Evolutionary conservation across 345 rosid genomes (phyloP).

Genomic region (Brassica carinata): DNA sequence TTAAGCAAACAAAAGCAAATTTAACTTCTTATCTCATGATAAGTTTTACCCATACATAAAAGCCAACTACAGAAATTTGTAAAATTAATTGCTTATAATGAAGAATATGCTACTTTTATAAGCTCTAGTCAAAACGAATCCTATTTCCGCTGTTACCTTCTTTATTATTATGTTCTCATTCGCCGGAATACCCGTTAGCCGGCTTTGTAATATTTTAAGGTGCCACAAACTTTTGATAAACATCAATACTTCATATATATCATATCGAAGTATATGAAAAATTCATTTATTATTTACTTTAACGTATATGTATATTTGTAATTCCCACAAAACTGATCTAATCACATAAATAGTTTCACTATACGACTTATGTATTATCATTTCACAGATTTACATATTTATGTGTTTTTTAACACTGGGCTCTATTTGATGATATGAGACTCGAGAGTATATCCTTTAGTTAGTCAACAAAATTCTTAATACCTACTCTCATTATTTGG

Average conservation of each 20-base stretch:
- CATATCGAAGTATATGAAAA: background rate
- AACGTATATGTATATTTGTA: background rate
- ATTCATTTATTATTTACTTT: background rate
- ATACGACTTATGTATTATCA: background rate
- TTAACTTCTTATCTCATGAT: too few species aligned
- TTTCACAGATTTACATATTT: background rate
- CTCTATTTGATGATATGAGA: background rate
- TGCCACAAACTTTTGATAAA: background rate
- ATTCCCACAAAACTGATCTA: background rate
- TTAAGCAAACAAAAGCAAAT: background rate
- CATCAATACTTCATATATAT: background rate
- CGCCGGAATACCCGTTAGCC: background rate
- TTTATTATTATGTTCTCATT: background rate
- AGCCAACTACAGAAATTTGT: background rate
- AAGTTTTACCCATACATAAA: background rate
- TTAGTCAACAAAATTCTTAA: constrained; percentile 26
- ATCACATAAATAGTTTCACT: background rate
- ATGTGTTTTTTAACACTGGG: background rate
- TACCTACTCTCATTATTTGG: constrained; percentile 22
- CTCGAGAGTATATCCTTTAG: constrained; percentile 14
- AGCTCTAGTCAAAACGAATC: background rate
- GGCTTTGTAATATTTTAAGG: background rate
- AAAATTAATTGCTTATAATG: background rate
- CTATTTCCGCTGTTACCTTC: background rate
- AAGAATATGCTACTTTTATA: background rate